Evolutionary conservation across 176 grass and related monocot genomes (phyloP), one percentile per base, ranked within the genome.

Genomic region (Neostapfia colusana): DNA sequence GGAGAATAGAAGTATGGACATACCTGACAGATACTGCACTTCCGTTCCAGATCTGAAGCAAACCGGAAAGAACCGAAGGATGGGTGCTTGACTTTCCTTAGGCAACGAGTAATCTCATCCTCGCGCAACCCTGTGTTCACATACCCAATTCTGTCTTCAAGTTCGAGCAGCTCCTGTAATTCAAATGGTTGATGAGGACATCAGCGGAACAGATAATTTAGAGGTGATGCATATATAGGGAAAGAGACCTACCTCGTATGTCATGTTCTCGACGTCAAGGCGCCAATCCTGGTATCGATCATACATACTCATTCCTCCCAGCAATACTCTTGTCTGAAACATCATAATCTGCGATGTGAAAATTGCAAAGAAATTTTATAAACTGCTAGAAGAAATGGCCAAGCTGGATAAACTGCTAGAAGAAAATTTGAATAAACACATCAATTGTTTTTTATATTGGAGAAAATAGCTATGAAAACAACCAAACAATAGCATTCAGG

Each of bases 1-100:
- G 15, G 27, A 25, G 63, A 60, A 54, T 17, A 17, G 15, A 46
- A 25, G 44, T 20, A 66, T 25, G 12, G 3, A n/a, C 79, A 1
- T 89, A 95, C 92, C 75, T 99, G 96, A 44, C 96, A 99, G 35
- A 99, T 95, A 58, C 85, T 95, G 74, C 96, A 99, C 62, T 99
- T 99, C 78, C 69, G 81, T 48, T 99, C 96, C 25, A 46, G 51
- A 79, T 95, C 96, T 64, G 83, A 72, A 38, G 85, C 24, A 41
- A 85, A 72, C 13, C 82, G 80, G 40, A 86, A 83, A 16, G 89
- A 83, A 44, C 82, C 71, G 11, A 93, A 90, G 58, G 83, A 40
- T 63, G 85, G 82, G 69, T 81, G 82, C 40, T 88, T 87, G 44
- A 90, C 78, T 66, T 95, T 95, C 72, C 72, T 81, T 21, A 89